Base-by-base conservation (phyloP, 805 yeast genomes). In the Isabelozyma gotoi region DNA sequence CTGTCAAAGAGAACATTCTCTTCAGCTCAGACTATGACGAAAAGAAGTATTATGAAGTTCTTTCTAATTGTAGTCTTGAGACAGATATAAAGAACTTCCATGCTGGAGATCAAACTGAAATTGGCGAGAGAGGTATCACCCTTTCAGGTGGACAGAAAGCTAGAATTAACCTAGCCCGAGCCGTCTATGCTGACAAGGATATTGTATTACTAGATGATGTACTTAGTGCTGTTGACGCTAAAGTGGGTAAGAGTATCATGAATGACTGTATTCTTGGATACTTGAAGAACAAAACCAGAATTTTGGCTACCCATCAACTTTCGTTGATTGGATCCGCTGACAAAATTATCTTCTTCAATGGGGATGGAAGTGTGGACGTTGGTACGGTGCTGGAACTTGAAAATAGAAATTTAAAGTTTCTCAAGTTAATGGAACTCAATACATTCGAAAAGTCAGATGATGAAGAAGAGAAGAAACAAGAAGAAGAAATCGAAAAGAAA, bases 61-160 rank as follows among this genome's bases (percentile, higher is more conserved):
- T 87, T 11, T 60, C 70, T 18, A 84, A 82, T 1, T 87, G 96
- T 60, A 83, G 88, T 0, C 63, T 87, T 44, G 68, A 65, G 21
- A 76, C 76, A 33, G 96, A 87, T 62, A 70, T 87, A 48, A 74
- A 76, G 2, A 73, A 77, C 32, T 63, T 88, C 19, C 83, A 85
- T 4, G 87, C 82, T 29, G 91, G 91, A 20, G 95, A 87, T 52
- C 53, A 61, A 42, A 85, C 94, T 0, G 86, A 84, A 57, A 85
- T 87, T 50, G 95, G 95, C 45, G 95, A 87, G 59, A 75, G 88
- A 60, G 95, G 95, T 53, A 81, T 87, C 41, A 85, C 91, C 0
- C 64, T 87, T 31, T 84, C 91, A n/a, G 95, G 95, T 42, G 95
- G 95, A 38, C 95, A 87, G 59, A 87, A 87, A 66, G 91, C 94